phyloP scores from a whole-genome alignment of 2,329 filamentous ascomycete genomes.

The Botrytis cinerea region DNA sequence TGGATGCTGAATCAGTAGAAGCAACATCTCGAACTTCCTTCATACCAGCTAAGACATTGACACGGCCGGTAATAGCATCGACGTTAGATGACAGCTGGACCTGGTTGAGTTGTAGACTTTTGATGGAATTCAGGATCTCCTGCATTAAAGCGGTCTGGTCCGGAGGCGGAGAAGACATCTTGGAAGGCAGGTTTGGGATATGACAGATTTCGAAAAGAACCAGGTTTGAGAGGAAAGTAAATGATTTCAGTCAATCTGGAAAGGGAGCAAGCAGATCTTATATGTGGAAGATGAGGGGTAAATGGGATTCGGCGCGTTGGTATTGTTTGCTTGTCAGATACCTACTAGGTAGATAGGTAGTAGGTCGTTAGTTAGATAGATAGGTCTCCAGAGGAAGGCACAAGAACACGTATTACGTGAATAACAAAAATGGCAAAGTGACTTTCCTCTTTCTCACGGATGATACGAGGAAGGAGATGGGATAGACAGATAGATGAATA shows the following conservation, averaged over 20 bases:
- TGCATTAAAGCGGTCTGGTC: conserved; percentile 46
- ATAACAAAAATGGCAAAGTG: neutral
- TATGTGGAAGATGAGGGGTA: conserved; percentile 14
- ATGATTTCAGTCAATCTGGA: neutral
- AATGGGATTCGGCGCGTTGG: neutral
- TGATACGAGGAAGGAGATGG: neutral
- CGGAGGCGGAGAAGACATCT: conserved; percentile 29
- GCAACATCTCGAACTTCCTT: conserved; percentile 57
- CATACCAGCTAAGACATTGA: conserved; percentile 61
- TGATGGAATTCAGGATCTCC: conserved; percentile 57
- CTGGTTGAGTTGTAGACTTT: conserved; percentile 58
- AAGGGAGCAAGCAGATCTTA: neutral
- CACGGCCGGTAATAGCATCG: conserved; percentile 61
- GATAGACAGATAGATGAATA: neutral
- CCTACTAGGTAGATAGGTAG: neutral
- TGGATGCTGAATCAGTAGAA: conserved; percentile 21
- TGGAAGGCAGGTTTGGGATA: neutral
- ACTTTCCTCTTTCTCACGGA: conserved; percentile 7
- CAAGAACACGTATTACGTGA: conserved; percentile 19
- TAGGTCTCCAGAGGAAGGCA: conserved; percentile 2
- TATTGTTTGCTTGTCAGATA: conserved; percentile 5
- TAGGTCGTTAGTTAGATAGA: neutral
- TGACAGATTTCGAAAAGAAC: neutral
- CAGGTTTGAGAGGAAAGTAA: neutral
- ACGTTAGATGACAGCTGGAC: conserved; percentile 55